A percentile compares a stretch with the other conserved stretches of the same genome.
Evolutionary conservation across 139 green algal species (phyloP).

Genomic region (Tetradesmus lagerheimii): DNA sequence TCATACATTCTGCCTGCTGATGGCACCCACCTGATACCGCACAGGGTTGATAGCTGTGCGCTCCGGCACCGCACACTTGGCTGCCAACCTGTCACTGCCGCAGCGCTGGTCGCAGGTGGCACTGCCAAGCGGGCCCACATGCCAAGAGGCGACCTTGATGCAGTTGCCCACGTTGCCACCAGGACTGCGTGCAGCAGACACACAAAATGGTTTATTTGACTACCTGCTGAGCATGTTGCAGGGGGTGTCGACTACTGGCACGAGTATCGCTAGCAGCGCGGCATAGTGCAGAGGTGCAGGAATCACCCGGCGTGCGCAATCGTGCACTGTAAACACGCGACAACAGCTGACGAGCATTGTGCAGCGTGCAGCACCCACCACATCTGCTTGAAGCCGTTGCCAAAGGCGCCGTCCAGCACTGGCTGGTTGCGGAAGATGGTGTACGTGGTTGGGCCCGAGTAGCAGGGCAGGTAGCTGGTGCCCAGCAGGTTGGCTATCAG

Average conservation of each 20-base stretch:
- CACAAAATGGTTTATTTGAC: no score
- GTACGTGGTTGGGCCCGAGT: not conserved
- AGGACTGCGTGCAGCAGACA: not conserved
- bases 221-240: no score
- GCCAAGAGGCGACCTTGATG: constrained; percentile 9
- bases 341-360: no score
- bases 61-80: not conserved
- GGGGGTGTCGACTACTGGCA: no score
- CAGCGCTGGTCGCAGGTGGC: not conserved
- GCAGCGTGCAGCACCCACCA: not conserved
- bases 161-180: not conserved
- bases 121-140: not conserved
- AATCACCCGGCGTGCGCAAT: no score
- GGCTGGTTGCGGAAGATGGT: constrained; percentile 33
- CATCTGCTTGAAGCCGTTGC: constrained; percentile 22
- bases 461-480: constrained; percentile 10
- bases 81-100: not conserved
- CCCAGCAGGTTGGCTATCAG: not conserved
- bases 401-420: constrained; percentile 4
- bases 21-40: not conserved
- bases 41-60: not conserved
- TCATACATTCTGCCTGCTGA: no score
- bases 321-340: no score
- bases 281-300: not conserved
- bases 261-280: no score